Evolutionary conservation across 2,329 filamentous ascomycete species (phyloP), one percentile per base, ranked within the genome.

Genomic region (Epichloe typhina): DNA sequence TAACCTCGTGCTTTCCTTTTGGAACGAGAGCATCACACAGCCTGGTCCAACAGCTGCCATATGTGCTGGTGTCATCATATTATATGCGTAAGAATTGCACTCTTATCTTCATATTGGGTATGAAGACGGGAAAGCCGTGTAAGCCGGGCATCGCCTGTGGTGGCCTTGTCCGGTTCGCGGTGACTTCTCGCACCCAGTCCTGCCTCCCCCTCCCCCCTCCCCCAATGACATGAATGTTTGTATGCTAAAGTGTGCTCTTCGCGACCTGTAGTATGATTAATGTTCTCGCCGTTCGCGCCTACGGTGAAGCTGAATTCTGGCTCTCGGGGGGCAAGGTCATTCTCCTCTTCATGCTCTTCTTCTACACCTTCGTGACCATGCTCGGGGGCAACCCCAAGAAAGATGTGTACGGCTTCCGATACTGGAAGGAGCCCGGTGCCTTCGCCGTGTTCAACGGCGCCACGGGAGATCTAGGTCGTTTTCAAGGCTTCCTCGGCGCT

Each of bases 311-410:
- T 11, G 86, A 90, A 60, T 90, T 90, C 59, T 82, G 76, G 75
- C 69, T 82, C 3, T 75, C 77, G 2, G 68, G 66, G 39, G 80
- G 80, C 55, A 86, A 86, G 62, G 72, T 86, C 36, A 63, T 86
- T 21, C 71, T 86, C 45, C 84, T 84, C 57, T 69, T 82, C 53
- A 79, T 81, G 12, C 70, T 87, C 49, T 83, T 88, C 63, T 67
- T 73, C 59, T 89, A 84, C 66, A 89, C 86, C n/a, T 85, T 91
- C 61, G 74, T 91, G 57, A 82, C 80, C 46, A 88, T 89, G 83
- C 71, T 88, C 7, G 86, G 86, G 86, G 86, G 84, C 33, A 90
- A 90, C 57, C 86, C 86, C 0, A 62, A 80, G 5, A 69, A 78
- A 46, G 82, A 86, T 58, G 72, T 79, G 2, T 87, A 81, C 59